Base-by-base conservation (phyloP, 345 rosid species). In the Sisymbrium altissimum region DNA sequence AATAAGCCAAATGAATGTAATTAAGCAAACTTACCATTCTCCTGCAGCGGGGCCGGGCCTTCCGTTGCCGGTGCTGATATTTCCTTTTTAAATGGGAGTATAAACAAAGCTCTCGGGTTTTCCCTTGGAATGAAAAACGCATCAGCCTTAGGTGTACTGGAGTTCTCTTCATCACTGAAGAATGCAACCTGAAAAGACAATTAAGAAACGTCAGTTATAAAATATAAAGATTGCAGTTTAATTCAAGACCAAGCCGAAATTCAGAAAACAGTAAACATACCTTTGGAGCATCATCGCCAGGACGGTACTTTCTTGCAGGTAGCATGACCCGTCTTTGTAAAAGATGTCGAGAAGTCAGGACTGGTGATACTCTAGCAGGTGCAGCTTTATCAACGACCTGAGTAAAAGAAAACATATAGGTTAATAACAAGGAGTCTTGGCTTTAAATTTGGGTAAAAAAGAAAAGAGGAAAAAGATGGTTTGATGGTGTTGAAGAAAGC, bases 101-200 rank as follows among this genome's bases (percentile, higher is more conserved):
- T 88, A 53, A 95, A 84, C 68, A 92, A 78, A 77, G 96, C 83
- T 81, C 97, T 87, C 17, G 99, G 99, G 71, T 95, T 92, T 79
- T 95, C 97, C 83, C 99, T 79, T 13, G 97, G 99, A 78, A 88
- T 70, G 76, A 92, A 84, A 72, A 86, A 78, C 10, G 97, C 96
- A 83, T 88, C 97, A 27, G 96, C 97, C 82, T 90, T 91, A 0
- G 98, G 99, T 30, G 93, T 85, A 73, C 86, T 84, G 38, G 89
- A 85, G 64, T 88, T 81, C 81, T 87, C 95, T 67, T 90, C 92
- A 49, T 88, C 91, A 63, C 82, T 73, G 72, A 92, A 95, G 82
- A 95, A 95, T 40, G 99, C 92, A 75, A 92, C 87, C 99, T 95
- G 88, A 68, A 80, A 64, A 54, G 74, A 74, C 30, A 59, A 48